Base-by-base conservation (phyloP, 2,329 filamentous ascomycete species). In the Fusarium cyanostomum region DNA sequence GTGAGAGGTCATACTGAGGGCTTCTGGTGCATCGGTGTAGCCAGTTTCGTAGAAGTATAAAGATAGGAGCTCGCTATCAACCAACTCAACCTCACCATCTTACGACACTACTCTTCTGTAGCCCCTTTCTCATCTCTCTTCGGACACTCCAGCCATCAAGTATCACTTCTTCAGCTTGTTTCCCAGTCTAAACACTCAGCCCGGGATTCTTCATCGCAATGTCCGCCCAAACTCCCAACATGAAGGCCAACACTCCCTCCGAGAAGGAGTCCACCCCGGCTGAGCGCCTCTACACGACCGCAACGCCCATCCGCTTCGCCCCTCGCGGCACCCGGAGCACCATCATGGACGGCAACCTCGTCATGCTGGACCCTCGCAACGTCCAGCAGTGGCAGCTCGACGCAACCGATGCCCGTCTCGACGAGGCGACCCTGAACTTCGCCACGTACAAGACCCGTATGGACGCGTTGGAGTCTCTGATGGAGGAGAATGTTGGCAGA, bases 341-440 rank as follows among this genome's bases (percentile, higher is more conserved):
- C 4, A 27, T 24, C n/a, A 12, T 3, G 2, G 28, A 28, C 5
- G n/a, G n/a, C 2, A 48, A 24, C 24, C 1, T 31, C 4, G 7
- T 30, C 13, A n/a, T 59, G 8, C 26, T 52, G 0, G 46, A 37
- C n/a, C 27, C 15, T 3, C 60, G 42, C 1, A 18, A 5, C 15
- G 30, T 61, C 8, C 56, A 50, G 24, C 46, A 56, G n/a, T 56
- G 38, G 42, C 38, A 52, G 12, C 26, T 64, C 18, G 42, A 56
- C 4, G 15, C 3, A 0, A 38, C 24, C 3, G 13, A 44, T 2
- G 28, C 50, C 28, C 30, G n/a, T 2, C 6, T 55, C 18, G 30
- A 37, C 1, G 33, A 55, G 11, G 6, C 30, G 1, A 6, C 26
- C 27, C 13, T 27, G 24, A 18, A 11, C 15, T 5, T 54, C n/a